A percentile compares a stretch with the other conserved stretches of the same genome.
These are phyloP conservation scores for Epicoccum sorghinum DNA, from an alignment of 2,329 filamentous ascomycete species.

Conservation along the genomic window DNA sequence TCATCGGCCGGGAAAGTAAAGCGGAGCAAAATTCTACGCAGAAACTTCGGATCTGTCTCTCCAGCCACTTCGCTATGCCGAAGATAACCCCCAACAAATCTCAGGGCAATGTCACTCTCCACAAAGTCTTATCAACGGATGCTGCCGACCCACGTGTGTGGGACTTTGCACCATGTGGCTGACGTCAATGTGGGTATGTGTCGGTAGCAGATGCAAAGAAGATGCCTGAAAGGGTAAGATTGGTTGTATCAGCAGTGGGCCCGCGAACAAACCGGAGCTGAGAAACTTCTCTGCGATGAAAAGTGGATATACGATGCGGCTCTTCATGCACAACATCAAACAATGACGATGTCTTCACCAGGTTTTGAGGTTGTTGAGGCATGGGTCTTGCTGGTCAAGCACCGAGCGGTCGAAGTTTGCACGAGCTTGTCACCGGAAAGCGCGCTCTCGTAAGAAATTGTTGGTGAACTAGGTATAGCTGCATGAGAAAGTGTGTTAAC, in stretches of 20 bases:
- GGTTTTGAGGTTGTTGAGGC: slow-evolving; percentile 11
- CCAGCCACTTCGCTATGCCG: slow-evolving; percentile 7
- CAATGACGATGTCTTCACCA: slow-evolving; percentile 12
- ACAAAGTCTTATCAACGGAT: slow-evolving; percentile 11
- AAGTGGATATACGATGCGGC: slow-evolving; percentile 11
- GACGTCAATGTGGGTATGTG: slow-evolving; percentile 11
- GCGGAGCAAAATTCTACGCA: slow-evolving; percentile 11
- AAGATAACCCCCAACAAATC: slow-evolving; percentile 15
- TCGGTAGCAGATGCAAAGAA: slow-evolving; percentile 5
- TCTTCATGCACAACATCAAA: slow-evolving; percentile 12
- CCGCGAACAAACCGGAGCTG: slow-evolving; percentile 20
- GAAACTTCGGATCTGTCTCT: slow-evolving; percentile 6
- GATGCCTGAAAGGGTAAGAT: slow-evolving; percentile 5
- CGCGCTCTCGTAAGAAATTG: not conserved
- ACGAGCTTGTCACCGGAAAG: slow-evolving; percentile 6
- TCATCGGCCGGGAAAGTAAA: slow-evolving; percentile 15
- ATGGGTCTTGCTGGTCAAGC: slow-evolving; percentile 13
- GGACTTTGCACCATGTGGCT: not conserved
- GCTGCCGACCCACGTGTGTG: slow-evolving; percentile 17
- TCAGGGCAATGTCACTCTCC: slow-evolving; percentile 2
- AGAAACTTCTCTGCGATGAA: slow-evolving; percentile 16
- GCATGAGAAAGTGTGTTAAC: not conserved
- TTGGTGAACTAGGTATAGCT: not conserved
- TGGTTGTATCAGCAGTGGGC: slow-evolving; percentile 8
- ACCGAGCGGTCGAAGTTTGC: slow-evolving; percentile 8